A percentile compares a stretch with the other conserved stretches of the same genome.
Conservation (phyloP, 768 basidiomycete genomes). For the Podaxis pistillaris region DNA sequence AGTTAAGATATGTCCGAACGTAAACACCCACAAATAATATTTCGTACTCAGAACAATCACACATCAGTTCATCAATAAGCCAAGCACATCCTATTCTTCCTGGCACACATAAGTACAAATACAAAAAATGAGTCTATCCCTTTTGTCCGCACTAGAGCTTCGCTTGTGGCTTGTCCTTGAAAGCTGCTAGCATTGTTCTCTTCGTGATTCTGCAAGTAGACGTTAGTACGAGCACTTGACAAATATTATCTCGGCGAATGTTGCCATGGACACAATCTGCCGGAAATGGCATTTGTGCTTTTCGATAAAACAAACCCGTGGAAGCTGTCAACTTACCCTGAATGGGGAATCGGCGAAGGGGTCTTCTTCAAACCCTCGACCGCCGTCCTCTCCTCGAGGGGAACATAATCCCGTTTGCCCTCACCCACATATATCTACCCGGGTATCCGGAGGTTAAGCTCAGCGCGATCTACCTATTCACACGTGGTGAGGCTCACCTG, state of each 20-base stretch:
- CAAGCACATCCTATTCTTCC: slow-evolving; percentile 4
- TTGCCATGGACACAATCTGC: slow-evolving; percentile 38
- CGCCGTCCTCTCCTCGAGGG: slow-evolving; percentile 54
- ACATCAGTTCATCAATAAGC: slow-evolving; percentile 16
- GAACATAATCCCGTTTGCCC: slow-evolving; percentile 71
- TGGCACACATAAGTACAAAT: slow-evolving; percentile 10
- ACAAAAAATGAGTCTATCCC: slow-evolving; percentile 5
- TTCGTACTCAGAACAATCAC: slow-evolving; percentile 11
- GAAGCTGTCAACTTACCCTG: slow-evolving; percentile 56
- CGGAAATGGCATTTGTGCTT: slow-evolving; percentile 8
- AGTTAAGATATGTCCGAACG: neutral
- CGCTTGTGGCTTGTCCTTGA: slow-evolving; percentile 47
- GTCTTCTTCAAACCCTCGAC: slow-evolving; percentile 56
- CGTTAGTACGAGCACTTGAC: neutral
- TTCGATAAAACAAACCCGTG: neutral
- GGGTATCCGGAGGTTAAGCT: slow-evolving; percentile 8
- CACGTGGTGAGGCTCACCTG: slow-evolving; percentile 48
- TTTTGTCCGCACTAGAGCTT: slow-evolving; percentile 36
- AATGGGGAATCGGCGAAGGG: slow-evolving; percentile 65
- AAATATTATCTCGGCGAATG: slow-evolving; percentile 13
- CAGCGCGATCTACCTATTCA: neutral
- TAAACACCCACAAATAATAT: slow-evolving; percentile 12
- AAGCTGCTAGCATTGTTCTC: slow-evolving; percentile 61
- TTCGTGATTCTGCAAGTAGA: slow-evolving; percentile 54
- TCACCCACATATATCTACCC: slow-evolving; percentile 76